Evolutionary conservation across 768 basidiomycete genomes (phyloP).

Genomic region (Hirschioporus abietinus): DNA sequence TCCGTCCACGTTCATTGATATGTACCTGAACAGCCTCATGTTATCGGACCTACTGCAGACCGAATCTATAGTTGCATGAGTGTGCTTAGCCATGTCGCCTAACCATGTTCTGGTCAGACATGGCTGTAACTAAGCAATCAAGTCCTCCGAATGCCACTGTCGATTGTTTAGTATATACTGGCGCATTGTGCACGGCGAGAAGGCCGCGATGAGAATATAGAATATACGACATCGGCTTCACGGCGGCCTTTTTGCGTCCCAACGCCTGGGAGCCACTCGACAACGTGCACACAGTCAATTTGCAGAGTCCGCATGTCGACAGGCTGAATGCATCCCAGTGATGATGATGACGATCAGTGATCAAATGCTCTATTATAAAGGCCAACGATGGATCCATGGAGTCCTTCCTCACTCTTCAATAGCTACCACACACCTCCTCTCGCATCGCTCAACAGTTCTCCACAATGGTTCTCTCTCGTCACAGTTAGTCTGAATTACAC

Average conservation of each 20-base stretch:
- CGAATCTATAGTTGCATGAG: background rate
- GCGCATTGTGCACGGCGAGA: background rate
- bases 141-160: background rate
- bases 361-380: background rate
- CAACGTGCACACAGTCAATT: background rate
- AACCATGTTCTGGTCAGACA: too few relatives aligned
- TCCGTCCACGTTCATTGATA: background rate
- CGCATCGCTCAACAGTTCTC: background rate
- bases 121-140: too few relatives aligned
- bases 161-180: background rate
- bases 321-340: background rate
- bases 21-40: background rate
- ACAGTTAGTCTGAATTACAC: slow-evolving; percentile 25
- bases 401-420: slow-evolving; percentile 2
- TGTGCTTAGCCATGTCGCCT: too few relatives aligned
- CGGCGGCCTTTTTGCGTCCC: background rate
- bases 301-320: background rate
- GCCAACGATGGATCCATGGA: background rate
- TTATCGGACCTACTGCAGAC: background rate
- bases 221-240: background rate
- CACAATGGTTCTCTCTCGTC: slow-evolving; percentile 33
- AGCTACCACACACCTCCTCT: slow-evolving; percentile 5
- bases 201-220: background rate
- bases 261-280: background rate
- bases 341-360: background rate